Conservation (phyloP, 2,329 filamentous ascomycete species). For the Sporothrix sp. region DNA sequence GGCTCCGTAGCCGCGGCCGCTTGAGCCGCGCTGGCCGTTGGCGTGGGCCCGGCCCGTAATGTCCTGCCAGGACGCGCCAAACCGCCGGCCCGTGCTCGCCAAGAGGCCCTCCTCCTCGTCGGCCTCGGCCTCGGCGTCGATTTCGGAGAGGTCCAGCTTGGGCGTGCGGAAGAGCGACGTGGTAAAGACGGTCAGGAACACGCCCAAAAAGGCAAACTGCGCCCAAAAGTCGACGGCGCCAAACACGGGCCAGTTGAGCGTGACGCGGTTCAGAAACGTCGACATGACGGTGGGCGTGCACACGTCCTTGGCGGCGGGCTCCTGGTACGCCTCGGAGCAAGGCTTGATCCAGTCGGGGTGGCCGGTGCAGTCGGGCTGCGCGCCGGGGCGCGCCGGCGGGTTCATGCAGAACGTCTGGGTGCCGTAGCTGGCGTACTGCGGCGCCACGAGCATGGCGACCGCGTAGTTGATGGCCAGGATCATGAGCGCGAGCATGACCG, state of each 20-base stretch:
- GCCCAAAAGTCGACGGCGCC: slow-evolving; percentile 92
- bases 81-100: slow-evolving; percentile 69
- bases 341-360: slow-evolving; percentile 63
- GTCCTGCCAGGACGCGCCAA: slow-evolving; percentile 83
- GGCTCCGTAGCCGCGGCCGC: slow-evolving; percentile 7
- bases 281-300: slow-evolving; percentile 89
- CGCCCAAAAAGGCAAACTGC: slow-evolving; percentile 78
- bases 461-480: slow-evolving; percentile 89
- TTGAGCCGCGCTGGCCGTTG: background rate
- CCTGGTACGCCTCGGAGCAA: slow-evolving; percentile 68
- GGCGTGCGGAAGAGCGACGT: slow-evolving; percentile 74
- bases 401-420: slow-evolving; percentile 89
- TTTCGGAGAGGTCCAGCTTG: slow-evolving; percentile 60
- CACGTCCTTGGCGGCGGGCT: slow-evolving; percentile 62
- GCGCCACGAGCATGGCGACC: slow-evolving; percentile 85
- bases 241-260: slow-evolving; percentile 91
- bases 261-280: slow-evolving; percentile 86
- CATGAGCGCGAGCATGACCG: slow-evolving; percentile 81
- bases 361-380: slow-evolving; percentile 65
- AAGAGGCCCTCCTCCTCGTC: slow-evolving; percentile 91
- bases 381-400: slow-evolving; percentile 49
- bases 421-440: slow-evolving; percentile 89
- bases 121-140: slow-evolving; percentile 82
- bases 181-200: slow-evolving; percentile 75
- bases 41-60: slow-evolving; percentile 50